These are phyloP conservation scores for Spirogloea muscicola DNA, from an alignment of 139 green algal genomes.

Conservation along the genomic window DNA sequence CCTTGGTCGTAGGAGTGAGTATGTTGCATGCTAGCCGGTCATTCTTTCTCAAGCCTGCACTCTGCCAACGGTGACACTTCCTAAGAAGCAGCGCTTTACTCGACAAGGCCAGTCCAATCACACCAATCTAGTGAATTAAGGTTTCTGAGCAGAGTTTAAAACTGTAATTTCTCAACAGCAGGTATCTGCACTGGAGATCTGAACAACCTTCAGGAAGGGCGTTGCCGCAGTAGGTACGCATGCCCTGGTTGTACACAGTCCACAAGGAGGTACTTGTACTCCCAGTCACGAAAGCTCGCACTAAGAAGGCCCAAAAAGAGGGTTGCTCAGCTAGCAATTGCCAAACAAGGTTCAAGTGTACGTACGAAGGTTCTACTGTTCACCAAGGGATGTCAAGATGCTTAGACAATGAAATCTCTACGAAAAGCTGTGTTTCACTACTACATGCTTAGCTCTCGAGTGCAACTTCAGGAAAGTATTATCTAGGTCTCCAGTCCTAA, in stretches of 20 bases:
- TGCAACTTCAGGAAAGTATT: neutral
- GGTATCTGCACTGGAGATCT: neutral
- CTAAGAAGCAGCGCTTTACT: neutral
- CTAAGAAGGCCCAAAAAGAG: too few species aligned
- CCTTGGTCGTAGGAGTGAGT: slow-evolving; percentile 96
- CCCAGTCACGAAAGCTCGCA: slow-evolving; percentile 93
- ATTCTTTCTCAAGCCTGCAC: slow-evolving; percentile 84
- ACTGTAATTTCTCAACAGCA: neutral
- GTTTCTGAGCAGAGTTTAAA: neutral
- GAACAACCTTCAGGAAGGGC: slow-evolving; percentile 76
- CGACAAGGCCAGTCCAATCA: neutral
- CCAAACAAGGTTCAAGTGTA: too few species aligned
- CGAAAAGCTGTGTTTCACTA: too few species aligned
- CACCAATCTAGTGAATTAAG: neutral
- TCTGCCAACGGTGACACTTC: neutral
- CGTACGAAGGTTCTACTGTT: too few species aligned
- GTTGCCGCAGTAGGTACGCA: slow-evolving; percentile 92
- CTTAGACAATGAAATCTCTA: too few species aligned
- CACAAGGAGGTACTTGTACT: slow-evolving; percentile 94
- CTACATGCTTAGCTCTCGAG: neutral
- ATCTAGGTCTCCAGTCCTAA: neutral
- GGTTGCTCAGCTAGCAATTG: too few species aligned
- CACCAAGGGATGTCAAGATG: too few species aligned
- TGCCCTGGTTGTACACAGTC: slow-evolving; percentile 90
- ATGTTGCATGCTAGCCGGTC: slow-evolving; percentile 74